Base-by-base conservation (phyloP, 345 rosid species). In the Hibiscus syriacus region DNA sequence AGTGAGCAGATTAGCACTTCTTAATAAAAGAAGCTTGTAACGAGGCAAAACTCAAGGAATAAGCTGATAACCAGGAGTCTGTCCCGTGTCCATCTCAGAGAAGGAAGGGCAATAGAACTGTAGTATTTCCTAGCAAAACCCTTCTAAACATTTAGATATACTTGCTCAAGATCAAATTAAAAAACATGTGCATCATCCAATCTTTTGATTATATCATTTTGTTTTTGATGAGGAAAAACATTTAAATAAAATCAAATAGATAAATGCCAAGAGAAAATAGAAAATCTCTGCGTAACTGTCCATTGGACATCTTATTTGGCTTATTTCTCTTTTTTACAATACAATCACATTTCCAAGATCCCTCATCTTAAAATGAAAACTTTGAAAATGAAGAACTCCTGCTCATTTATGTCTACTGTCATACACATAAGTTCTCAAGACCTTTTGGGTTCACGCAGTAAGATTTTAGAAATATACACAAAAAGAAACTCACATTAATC, bases 401-500 rank as follows among this genome's bases (percentile, higher is more conserved):
- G n/a, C 26, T 59, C 25, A 59, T 4, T 16, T 0, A 8, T 17
- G 46, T 19, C 54, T 16, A 26, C 1, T 5, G 26, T 16, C n/a
- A 43, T 64, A 45, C 54, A 25, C 36, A 26, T 43, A 32, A 41
- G 67, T 63, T 45, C 16, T 7, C 16, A 45, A 26, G 38, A 25
- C 16, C 67, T 64, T 49, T 17, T 30, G 56, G 19, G n/a, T 49
- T 48, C 19, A 5, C 30, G 57, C 39, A 49, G 43, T 27, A 55
- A 39, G 4, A 55, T 55, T 17, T 26, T 19, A 2, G 66, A 55
- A 49, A 25, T 6, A 20, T 7, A 53, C 23, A 34, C 0, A 60
- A 57, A 36, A 54, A 11, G 23, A 2, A 46, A 81, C 97, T 71
- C 69, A 89, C 98, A 67, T 72, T 84, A 74, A 94, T 80, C 74